Evolutionary conservation across 2,329 filamentous ascomycete genomes (phyloP), one percentile per base, ranked within the genome.

Genomic region (Fusarium mangiferae): DNA sequence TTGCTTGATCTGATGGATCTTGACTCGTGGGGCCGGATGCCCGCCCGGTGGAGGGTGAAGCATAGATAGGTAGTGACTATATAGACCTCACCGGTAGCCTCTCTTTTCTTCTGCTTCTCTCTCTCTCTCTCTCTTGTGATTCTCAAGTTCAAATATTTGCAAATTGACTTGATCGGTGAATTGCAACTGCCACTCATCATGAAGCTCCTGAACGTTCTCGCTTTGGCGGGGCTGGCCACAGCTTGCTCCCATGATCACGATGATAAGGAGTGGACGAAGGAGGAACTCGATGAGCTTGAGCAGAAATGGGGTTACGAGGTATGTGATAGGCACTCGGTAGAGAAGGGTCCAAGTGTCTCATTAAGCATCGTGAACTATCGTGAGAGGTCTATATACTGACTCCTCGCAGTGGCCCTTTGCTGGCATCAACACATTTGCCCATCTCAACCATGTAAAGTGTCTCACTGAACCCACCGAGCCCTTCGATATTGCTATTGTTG

Each of bases 391-490:
- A 28, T 28, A 49, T 24, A 36, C 67, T 70, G 52, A 75, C 41
- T 46, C 39, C 30, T 42, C 58, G 48, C 58, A 83, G 82, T 84
- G 82, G 81, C 72, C 78, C 3, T 96, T 94, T 81, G 88, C 89
- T 35, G 94, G 94, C 67, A 93, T 96, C 72, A 90, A 91, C 60
- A 91, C 91, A 41, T 95, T 94, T 81, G 93, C 92, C 44, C 93
- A 94, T 77, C 85, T 94, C 36, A 86, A 89, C 75, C 86, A 94
- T 73, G 86, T 89, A 72, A 93, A 91, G 79, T 94, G 92, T 76
- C 85, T 94, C 41, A 89, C 90, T n/a, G 88, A 88, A 52, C 91
- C 91, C 2, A 84, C 87, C 33, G 88, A 90, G 78, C 83, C 83
- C 20, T 94, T 90, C 77, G 92, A 94, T 79, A 93, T 94, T 76